Evolutionary conservation across 345 rosid species (phyloP).

Genomic region (Balakata baccata): DNA sequence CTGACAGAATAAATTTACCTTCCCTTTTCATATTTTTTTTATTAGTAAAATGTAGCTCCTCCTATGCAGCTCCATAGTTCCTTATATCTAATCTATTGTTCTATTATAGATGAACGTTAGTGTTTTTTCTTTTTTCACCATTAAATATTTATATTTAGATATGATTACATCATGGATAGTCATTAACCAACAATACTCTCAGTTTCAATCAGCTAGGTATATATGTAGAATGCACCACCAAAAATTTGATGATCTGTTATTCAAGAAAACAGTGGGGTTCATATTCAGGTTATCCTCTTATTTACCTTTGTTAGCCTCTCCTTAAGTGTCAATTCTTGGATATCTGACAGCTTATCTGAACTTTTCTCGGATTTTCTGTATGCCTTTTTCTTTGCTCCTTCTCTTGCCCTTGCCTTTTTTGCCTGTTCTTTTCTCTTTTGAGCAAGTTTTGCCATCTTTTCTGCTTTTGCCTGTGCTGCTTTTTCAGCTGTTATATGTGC

Average conservation of each 20-base stretch:
- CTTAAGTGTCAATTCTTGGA: conserved; percentile 41
- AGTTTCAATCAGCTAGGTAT: not conserved
- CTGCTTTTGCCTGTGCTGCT: conserved; percentile 49
- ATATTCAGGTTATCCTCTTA: not conserved
- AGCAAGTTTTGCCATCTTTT: conserved; percentile 50
- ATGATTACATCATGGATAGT: not conserved
- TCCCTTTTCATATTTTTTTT: not conserved
- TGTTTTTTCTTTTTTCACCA: too few relatives aligned
- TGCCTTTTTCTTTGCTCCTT: conserved; percentile 30
- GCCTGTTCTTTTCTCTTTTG: conserved; percentile 52
- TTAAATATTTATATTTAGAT: not conserved
- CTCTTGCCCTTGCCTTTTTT: conserved; percentile 38
- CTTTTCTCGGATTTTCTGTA: conserved; percentile 28
- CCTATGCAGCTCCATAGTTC: not conserved
- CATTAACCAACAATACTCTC: not conserved
- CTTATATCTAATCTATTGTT: not conserved
- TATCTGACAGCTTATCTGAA: conserved; percentile 24
- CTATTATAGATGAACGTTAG: not conserved
- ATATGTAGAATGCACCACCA: not conserved
- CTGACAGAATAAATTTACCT: not conserved
- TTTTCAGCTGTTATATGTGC: conserved; percentile 40
- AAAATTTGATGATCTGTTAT: not conserved
- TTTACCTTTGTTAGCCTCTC: conserved; percentile 61
- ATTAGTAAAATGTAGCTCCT: not conserved
- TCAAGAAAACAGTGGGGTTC: not conserved